Conservation (phyloP, 768 basidiomycete species). For the Lactarius hengduanensis region DNA sequence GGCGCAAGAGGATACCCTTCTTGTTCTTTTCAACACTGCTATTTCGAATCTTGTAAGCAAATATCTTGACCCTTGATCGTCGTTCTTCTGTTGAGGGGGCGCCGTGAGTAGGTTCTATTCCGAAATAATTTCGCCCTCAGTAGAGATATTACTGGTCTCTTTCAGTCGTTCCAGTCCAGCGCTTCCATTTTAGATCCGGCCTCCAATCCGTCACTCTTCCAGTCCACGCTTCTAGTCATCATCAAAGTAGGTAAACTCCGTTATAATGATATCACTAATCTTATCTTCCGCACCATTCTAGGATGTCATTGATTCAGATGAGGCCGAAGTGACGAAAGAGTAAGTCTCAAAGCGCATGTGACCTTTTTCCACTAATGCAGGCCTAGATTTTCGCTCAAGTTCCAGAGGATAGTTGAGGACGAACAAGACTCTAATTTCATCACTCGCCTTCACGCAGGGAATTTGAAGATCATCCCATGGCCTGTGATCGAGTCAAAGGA, state of each 20-base stretch:
- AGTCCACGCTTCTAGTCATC: slow-evolving; percentile 57
- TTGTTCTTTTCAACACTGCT: slow-evolving; percentile 65
- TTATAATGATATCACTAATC: too few relatives aligned
- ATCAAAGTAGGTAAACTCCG: slow-evolving; percentile 48
- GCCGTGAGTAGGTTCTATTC: slow-evolving; percentile 50
- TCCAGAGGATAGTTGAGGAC: slow-evolving; percentile 60
- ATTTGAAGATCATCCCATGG: slow-evolving; percentile 61
- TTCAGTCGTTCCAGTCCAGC: slow-evolving; percentile 61
- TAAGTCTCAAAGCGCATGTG: too few relatives aligned
- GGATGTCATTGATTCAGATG: too few relatives aligned
- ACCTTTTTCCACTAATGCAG: too few relatives aligned
- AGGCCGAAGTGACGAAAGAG: too few relatives aligned
- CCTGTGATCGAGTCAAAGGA: slow-evolving; percentile 61
- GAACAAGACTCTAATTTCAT: slow-evolving; percentile 66
- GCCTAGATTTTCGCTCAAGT: slow-evolving; percentile 47
- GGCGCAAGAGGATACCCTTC: slow-evolving; percentile 59
- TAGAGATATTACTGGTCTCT: slow-evolving; percentile 58
- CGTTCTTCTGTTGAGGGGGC: too few relatives aligned
- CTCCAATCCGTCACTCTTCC: slow-evolving; percentile 58
- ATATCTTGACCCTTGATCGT: too few relatives aligned
- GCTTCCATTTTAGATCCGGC: slow-evolving; percentile 56
- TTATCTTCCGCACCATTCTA: too few relatives aligned
- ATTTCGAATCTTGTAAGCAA: slow-evolving; percentile 39
- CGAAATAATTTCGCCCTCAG: slow-evolving; percentile 65
- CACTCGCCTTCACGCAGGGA: slow-evolving; percentile 54